Base-by-base conservation (phyloP, 2,329 filamentous ascomycete genomes). In the Verticillium isaacii region DNA sequence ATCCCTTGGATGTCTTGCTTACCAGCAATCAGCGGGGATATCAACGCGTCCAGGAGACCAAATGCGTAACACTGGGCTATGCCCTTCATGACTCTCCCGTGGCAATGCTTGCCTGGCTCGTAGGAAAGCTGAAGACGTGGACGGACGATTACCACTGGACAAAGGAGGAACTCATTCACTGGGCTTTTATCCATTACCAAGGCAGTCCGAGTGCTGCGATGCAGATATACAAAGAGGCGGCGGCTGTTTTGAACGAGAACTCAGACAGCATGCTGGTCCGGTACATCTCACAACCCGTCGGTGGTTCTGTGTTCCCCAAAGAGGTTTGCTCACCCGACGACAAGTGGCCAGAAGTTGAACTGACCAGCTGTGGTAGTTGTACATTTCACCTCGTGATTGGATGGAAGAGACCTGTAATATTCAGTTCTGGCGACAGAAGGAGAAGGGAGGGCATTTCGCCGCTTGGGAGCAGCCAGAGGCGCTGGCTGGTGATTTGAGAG, bases 61-160 rank as follows among this genome's bases (percentile, higher is more conserved):
- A 57, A n/a, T 56, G 56, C 17, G 41, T 59, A n/a, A 61, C 59
- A 5, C 37, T 63, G 5, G 62, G 56, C 23, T 54, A 58, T n/a
- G 62, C 56, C 2, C 63, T 75, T 12, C 65, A 67, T 2, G 74
- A 76, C 66, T 71, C 67, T 12, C 74, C 74, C 3, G 65, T 74
- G 1, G 74, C 70, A 2, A 32, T 63, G 9, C 32, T 61, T 5
- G 60, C 60, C 3, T 63, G 62, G 62, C 32, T 63, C 32, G 56
- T 61, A 2, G 60, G 58, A 5, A 61, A 61, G 39, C 34, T 61
- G 9, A 39, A 66, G 70, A 12, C 63, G 67, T 9, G 68, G 67
- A 23, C 74, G 68, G 71, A 70, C 72, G 9, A 64, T 8, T 58
- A 58, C 14, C n/a, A 36, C 2, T 45, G 56, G 36, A 58, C 56